These are phyloP conservation scores for Ascobolus immersus DNA, from an alignment of 495 filamentous ascomycete genomes.

Conservation along the genomic window DNA sequence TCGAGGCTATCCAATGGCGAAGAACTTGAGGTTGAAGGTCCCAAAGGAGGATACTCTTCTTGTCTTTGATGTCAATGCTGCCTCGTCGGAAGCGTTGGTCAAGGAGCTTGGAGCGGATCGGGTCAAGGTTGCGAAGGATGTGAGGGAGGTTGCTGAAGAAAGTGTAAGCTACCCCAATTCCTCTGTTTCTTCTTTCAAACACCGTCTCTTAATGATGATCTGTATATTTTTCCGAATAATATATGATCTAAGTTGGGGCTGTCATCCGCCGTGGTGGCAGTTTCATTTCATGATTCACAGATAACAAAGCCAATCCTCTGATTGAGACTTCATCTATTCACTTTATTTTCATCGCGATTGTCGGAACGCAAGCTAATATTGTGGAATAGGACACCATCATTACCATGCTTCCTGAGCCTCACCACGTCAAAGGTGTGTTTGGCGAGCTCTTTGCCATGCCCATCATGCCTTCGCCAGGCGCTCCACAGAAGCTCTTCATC, in stretches of 20 bases:
- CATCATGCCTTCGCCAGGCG: constrained; percentile 18
- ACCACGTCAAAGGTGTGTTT: constrained; percentile 54
- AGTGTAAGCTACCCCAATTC: constrained; percentile 38
- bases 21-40: constrained; percentile 55
- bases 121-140: constrained; percentile 31
- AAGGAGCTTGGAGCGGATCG: constrained; percentile 28
- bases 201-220: constrained; percentile 20
- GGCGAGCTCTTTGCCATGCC: constrained; percentile 26
- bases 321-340: constrained; percentile 10
- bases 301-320: constrained; percentile 42
- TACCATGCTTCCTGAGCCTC: constrained; percentile 55
- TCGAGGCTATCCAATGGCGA: constrained; percentile 62
- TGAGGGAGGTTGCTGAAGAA: constrained; percentile 38
- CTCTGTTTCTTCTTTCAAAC: constrained; percentile 1
- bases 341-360: constrained; percentile 1
- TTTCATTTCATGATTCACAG: constrained; percentile 28
- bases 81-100: constrained; percentile 31
- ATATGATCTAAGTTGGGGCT: constrained; percentile 23
- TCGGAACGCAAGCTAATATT: neutral
- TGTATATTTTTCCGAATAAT: constrained; percentile 19
- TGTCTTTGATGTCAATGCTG: constrained; percentile 49
- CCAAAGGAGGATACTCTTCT: constrained; percentile 39
- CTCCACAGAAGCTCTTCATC: constrained; percentile 40
- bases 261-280: constrained; percentile 15
- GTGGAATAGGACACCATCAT: constrained; percentile 39